phyloP scores from a whole-genome alignment of 78 protist species.

The Guillardia theta region DNA sequence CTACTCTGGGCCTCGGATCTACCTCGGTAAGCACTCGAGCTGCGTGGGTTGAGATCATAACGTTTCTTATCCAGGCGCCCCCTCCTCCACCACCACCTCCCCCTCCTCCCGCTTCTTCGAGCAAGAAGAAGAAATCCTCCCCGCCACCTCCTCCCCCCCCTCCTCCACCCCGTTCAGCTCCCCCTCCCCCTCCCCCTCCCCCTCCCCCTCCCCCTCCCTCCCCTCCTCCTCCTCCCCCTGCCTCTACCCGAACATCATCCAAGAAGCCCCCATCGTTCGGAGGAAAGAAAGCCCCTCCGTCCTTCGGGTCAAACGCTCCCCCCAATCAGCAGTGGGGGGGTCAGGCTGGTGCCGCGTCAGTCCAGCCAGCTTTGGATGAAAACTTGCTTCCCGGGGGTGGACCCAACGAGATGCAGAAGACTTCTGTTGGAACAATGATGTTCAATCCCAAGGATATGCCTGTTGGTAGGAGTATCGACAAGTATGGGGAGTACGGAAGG shows the following conservation, averaged over 20 bases:
- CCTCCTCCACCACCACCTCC: background rate
- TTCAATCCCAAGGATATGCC: background rate
- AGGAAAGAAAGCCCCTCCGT: background rate
- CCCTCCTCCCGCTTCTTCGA: background rate
- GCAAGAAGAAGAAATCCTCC: too few relatives aligned
- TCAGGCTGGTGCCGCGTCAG: background rate
- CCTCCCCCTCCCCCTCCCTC: background rate
- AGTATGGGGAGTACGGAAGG: background rate
- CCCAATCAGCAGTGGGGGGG: background rate
- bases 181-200: background rate
- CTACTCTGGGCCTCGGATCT: background rate
- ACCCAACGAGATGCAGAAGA: background rate
- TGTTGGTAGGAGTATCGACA: background rate
- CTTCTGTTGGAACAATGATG: background rate
- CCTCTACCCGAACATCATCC: too few relatives aligned
- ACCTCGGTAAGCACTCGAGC: too few relatives aligned
- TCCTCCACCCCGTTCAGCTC: background rate
- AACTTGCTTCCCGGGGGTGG: slow-evolving; percentile 15
- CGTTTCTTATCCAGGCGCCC: background rate
- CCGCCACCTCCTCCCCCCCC: slow-evolving; percentile 19
- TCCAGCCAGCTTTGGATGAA: background rate
- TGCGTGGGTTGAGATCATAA: background rate
- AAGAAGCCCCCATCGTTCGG: background rate
- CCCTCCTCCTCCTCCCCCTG: background rate
- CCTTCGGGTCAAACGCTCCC: background rate